Conservation (phyloP, 768 basidiomycete species). For the Cytidiella melzeri region DNA sequence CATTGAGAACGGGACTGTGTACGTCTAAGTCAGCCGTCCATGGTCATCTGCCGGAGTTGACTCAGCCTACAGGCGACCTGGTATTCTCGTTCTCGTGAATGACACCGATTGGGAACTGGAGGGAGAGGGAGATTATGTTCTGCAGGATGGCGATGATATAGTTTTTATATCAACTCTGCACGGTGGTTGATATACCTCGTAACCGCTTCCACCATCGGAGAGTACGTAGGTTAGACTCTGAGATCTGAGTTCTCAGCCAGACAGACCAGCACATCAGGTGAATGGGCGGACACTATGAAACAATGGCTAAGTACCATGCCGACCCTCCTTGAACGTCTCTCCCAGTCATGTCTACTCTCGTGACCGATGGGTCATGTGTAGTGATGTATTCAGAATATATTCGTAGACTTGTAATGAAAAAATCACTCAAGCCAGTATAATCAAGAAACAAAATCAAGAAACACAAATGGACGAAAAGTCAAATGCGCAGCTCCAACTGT, state of each 20-base stretch:
- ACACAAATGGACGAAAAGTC: too few relatives aligned
- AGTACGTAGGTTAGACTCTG: not conserved
- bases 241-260: not conserved
- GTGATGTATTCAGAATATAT: too few relatives aligned
- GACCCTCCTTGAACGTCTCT: too few relatives aligned
- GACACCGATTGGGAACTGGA: slow-evolving; percentile 98
- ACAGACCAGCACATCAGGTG: too few relatives aligned
- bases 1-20: slow-evolving; percentile 84
- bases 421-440: too few relatives aligned
- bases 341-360: too few relatives aligned
- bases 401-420: too few relatives aligned
- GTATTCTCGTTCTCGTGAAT: slow-evolving; percentile 94
- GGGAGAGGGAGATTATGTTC: slow-evolving; percentile 80
- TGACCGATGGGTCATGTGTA: too few relatives aligned
- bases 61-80: slow-evolving; percentile 66
- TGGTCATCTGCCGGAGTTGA: not conserved
- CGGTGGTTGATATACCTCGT: slow-evolving; percentile 57
- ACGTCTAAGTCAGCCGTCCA: slow-evolving; percentile 29
- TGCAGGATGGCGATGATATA: slow-evolving; percentile 79
- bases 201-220: not conserved
- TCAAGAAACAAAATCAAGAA: too few relatives aligned
- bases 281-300: too few relatives aligned
- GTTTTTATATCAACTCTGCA: slow-evolving; percentile 97
- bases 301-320: too few relatives aligned
- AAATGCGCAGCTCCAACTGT: too few relatives aligned